Evolutionary conservation across 202 grass and related monocot genomes (phyloP).

Genomic region (Sporobolus alterniflorus): DNA sequence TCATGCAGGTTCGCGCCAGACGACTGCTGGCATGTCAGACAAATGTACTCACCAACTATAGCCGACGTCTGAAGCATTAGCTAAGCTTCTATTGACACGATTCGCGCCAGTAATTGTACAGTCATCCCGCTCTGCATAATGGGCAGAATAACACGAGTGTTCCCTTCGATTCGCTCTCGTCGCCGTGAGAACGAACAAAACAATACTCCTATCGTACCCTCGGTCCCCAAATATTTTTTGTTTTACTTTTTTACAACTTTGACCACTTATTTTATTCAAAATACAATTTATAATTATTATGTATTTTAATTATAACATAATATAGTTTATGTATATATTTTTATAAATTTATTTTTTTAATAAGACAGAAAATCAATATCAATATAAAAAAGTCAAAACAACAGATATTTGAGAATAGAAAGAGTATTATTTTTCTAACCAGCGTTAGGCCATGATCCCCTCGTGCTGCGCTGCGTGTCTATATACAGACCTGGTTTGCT

Average conservation of each 20-base stretch:
- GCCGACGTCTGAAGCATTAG: background rate
- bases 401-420: too few relatives aligned
- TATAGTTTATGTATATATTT: too few relatives aligned
- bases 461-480: slow-evolving; percentile 1
- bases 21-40: background rate
- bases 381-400: too few relatives aligned
- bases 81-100: background rate
- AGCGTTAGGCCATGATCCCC: slow-evolving; percentile 11
- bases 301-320: too few relatives aligned
- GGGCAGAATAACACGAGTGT: background rate
- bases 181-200: background rate
- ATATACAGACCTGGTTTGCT: background rate
- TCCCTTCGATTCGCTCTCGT: background rate
- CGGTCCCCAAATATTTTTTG: too few relatives aligned
- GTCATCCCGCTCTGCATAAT: too few relatives aligned
- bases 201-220: too few relatives aligned
- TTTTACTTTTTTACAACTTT: too few relatives aligned
- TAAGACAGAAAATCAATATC: too few relatives aligned
- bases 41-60: background rate
- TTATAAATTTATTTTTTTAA: too few relatives aligned
- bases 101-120: background rate
- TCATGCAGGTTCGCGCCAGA: background rate
- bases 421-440: background rate
- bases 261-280: too few relatives aligned
- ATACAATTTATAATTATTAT: too few relatives aligned